These are phyloP conservation scores for Xerocomus nothofagi DNA, from an alignment of 1,284 basidiomycete species.

Conservation along the genomic window DNA sequence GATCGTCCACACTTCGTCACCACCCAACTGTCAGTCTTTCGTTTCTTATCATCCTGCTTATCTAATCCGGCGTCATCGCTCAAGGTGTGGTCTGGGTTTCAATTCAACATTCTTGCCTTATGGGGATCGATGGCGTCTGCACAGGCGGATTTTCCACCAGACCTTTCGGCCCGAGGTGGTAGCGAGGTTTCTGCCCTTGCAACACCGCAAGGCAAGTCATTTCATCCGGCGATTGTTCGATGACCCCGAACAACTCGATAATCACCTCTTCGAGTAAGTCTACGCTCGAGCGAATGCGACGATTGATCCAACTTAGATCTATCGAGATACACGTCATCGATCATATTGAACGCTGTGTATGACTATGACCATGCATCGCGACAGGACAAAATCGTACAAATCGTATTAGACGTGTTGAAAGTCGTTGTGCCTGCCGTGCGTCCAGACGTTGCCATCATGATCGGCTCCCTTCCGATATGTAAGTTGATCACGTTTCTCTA, in stretches of 20 bases:
- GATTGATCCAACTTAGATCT: neutral
- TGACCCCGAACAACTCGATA: conserved; percentile 23
- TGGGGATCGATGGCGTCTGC: conserved; percentile 39
- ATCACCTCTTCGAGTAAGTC: conserved; percentile 22
- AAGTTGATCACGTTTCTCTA: neutral
- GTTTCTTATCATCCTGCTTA: neutral
- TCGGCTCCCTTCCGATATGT: conserved; percentile 13
- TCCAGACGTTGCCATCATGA: conserved; percentile 1
- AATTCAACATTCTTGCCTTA: conserved; percentile 36
- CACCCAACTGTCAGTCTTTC: neutral
- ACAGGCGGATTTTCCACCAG: conserved; percentile 38
- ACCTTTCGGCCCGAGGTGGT: conserved; percentile 8
- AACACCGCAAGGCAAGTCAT: conserved; percentile 4
- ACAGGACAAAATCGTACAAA: conserved; percentile 8
- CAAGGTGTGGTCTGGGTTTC: conserved; percentile 40
- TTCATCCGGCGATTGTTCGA: conserved; percentile 25
- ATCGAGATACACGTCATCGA: conserved; percentile 14
- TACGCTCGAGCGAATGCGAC: neutral
- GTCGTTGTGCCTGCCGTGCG: neutral
- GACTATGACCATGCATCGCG: conserved; percentile 9
- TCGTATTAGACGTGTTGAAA: neutral
- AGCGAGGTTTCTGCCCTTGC: conserved; percentile 25
- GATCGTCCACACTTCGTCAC: conserved; percentile 5
- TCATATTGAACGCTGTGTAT: conserved; percentile 14
- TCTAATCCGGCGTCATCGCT: too few relatives aligned